Conservation (phyloP, 2,329 filamentous ascomycete genomes). For the Claviceps sp. region DNA sequence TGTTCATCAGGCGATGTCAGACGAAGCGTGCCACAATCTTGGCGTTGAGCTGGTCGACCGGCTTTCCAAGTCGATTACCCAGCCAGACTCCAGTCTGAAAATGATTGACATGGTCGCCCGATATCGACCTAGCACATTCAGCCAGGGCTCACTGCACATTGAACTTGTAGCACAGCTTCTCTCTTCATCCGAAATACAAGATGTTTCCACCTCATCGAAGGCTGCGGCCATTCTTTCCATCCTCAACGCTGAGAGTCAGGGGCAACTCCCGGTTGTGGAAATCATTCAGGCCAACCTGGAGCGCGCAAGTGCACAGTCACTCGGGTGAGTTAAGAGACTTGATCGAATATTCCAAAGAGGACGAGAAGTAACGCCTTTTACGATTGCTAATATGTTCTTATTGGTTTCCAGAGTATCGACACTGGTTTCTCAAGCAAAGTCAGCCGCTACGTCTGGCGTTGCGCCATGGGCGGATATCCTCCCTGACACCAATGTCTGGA, state of each 20-base stretch:
- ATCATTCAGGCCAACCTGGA: slow-evolving; percentile 45
- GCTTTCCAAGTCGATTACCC: slow-evolving; percentile 16
- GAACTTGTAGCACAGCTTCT: slow-evolving; percentile 39
- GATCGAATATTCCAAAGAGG: background rate
- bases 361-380: background rate
- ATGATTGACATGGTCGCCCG: slow-evolving; percentile 35
- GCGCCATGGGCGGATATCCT: slow-evolving; percentile 36
- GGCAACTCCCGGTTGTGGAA: slow-evolving; percentile 30
- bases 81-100: slow-evolving; percentile 21
- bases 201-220: slow-evolving; percentile 25
- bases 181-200: slow-evolving; percentile 36
- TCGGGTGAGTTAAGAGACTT: slow-evolving; percentile 32
- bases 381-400: background rate
- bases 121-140: slow-evolving; percentile 30
- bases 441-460: slow-evolving; percentile 15
- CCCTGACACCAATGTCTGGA: slow-evolving; percentile 54
- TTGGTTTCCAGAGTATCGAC: slow-evolving; percentile 31
- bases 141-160: slow-evolving; percentile 31
- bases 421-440: slow-evolving; percentile 32
- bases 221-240: slow-evolving; percentile 29
- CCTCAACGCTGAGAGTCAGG: slow-evolving; percentile 30
- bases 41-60: slow-evolving; percentile 22
- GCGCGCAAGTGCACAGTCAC: slow-evolving; percentile 30
- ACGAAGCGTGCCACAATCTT: slow-evolving; percentile 20
- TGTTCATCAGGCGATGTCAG: slow-evolving; percentile 25